These are phyloP conservation scores for Chlorella sorokiniana DNA, from an alignment of 139 green algal species.

Conservation along the genomic window DNA sequence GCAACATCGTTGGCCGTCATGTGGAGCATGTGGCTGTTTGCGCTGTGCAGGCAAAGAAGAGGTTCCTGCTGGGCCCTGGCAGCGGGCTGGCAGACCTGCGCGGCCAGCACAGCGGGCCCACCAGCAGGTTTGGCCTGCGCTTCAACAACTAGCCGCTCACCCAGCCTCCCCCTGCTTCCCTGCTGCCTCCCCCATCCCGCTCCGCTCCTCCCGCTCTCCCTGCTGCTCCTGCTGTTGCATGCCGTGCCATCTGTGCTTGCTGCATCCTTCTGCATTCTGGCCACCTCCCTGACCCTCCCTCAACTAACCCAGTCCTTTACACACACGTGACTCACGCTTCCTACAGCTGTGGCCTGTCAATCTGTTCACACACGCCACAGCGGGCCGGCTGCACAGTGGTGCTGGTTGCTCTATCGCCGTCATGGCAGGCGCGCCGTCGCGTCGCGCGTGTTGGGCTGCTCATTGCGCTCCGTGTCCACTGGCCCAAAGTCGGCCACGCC, in stretches of 20 bases:
- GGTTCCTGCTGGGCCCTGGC: conserved; percentile 70
- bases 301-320: too few species aligned
- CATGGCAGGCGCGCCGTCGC: conserved; percentile 7
- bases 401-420: not conserved
- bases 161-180: not conserved
- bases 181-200: not conserved
- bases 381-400: not conserved
- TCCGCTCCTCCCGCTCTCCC: too few species aligned
- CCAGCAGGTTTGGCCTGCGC: conserved; percentile 67
- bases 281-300: too few species aligned
- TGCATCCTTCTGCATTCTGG: too few species aligned
- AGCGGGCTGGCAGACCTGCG: conserved; percentile 75
- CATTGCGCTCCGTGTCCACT: conserved; percentile 9
- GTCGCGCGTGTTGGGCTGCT: conserved; percentile 15
- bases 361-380: too few species aligned
- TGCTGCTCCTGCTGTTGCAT: too few species aligned
- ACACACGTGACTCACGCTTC: too few species aligned
- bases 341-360: not conserved
- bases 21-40: too few species aligned
- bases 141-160: conserved; percentile 60
- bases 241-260: too few species aligned
- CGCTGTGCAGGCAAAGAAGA: conserved; percentile 48
- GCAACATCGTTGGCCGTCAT: too few species aligned
- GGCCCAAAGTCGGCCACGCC: conserved; percentile 30
- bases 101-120: conserved; percentile 67